These are phyloP conservation scores for Tricharina praecox DNA, from an alignment of 495 filamentous ascomycete genomes.

Conservation along the genomic window DNA sequence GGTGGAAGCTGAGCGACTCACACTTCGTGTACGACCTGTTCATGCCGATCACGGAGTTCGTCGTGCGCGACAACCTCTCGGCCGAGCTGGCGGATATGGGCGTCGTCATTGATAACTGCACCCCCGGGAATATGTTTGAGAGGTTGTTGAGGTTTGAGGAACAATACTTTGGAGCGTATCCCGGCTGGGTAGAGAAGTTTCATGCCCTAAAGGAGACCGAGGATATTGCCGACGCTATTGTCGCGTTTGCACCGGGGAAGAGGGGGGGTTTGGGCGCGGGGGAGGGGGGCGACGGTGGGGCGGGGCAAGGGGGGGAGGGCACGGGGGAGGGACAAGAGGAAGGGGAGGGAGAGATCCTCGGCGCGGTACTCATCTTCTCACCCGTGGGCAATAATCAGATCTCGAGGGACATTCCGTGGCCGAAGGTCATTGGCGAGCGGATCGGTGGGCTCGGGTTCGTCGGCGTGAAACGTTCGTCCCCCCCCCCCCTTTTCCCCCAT, in stretches of 20 bases:
- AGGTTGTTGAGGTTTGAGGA: conserved; percentile 40
- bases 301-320: conserved; percentile 26
- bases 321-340: conserved; percentile 31
- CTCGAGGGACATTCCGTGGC: conserved; percentile 43
- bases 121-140: conserved; percentile 34
- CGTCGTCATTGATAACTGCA: conserved; percentile 33
- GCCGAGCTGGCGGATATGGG: conserved; percentile 25
- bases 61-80: conserved; percentile 27
- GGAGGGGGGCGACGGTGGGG: conserved; percentile 28
- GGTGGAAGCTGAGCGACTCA: conserved; percentile 35
- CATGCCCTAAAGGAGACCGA: conserved; percentile 21
- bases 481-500: too few relatives aligned
- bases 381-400: conserved; percentile 36
- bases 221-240: conserved; percentile 27
- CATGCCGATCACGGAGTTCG: conserved; percentile 38
- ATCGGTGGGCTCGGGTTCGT: conserved; percentile 46
- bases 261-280: conserved; percentile 32
- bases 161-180: conserved; percentile 25
- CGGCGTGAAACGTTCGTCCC: conserved; percentile 36
- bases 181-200: conserved; percentile 28
- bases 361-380: conserved; percentile 39
- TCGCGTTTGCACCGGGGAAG: conserved; percentile 24
- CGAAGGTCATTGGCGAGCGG: conserved; percentile 35
- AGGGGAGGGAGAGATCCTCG: conserved; percentile 30
- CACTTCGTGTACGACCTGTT: conserved; percentile 40